Percentiles rank a stretch among this genome's conserved stretches.
These are phyloP conservation scores for Chaetomiaceae sp. DNA, from an alignment of 2,329 filamentous ascomycete genomes.

Conservation along the genomic window DNA sequence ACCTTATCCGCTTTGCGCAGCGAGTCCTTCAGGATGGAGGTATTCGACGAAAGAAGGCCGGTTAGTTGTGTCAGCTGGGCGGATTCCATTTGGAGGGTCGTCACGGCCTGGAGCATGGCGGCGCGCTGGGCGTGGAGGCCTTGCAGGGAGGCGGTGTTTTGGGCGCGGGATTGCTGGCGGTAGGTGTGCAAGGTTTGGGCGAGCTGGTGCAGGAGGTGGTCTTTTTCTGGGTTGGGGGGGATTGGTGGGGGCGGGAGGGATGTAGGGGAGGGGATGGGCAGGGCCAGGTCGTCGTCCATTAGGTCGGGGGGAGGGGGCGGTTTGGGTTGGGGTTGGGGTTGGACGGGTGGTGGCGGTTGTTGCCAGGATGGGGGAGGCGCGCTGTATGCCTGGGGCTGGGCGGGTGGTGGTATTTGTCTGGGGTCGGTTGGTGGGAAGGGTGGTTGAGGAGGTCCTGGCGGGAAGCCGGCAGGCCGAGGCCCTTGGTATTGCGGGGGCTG, in stretches of 20 bases:
- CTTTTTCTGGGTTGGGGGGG: constrained; percentile 92
- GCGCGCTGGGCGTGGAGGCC: constrained; percentile 74
- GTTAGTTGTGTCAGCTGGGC: constrained; percentile 67
- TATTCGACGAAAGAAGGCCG: constrained; percentile 68
- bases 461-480: constrained; percentile 18
- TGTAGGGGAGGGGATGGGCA: constrained; percentile 45
- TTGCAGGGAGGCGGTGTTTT: constrained; percentile 69
- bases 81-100: constrained; percentile 69
- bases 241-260: constrained; percentile 72
- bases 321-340: constrained; percentile 31
- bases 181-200: constrained; percentile 65
- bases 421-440: constrained; percentile 19
- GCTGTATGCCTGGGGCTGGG: constrained; percentile 17
- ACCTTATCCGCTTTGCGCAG: constrained; percentile 74
- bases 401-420: constrained; percentile 12
- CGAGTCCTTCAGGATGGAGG: constrained; percentile 70
- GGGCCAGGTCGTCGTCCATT: constrained; percentile 54
- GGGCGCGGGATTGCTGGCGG: constrained; percentile 62
- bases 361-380: constrained; percentile 24
- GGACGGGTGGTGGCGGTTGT: constrained; percentile 25
- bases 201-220: constrained; percentile 74
- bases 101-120: constrained; percentile 68
- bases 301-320: constrained; percentile 48
- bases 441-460: constrained; percentile 19
- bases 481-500: constrained; percentile 27